Evolutionary conservation across 768 basidiomycete species (phyloP), one percentile per base, ranked within the genome.

Genomic region (Leucocoprinus sp.): DNA sequence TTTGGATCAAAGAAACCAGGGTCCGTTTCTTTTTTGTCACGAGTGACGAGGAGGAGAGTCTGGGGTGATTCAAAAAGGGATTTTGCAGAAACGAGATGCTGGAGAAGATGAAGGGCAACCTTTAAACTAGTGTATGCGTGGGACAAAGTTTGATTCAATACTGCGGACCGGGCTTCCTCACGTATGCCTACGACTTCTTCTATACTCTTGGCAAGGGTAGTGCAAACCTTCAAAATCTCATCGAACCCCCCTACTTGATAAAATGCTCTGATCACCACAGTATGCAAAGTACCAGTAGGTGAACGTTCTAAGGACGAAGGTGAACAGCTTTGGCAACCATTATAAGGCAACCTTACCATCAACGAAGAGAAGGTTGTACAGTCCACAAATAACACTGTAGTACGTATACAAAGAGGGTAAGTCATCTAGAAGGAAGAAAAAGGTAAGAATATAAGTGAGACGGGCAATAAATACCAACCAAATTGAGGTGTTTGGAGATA

Each of bases 51-150:
- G 24, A 86, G 63, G 3, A 72, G 59, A 0, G 91, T 93, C 63
- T 98, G 93, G 2, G 80, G 74, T 5, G 90, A 87, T 48, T 97
- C 93, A 44, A 92, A 74, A 19, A 95, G 68, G 9, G 86, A 75
- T 54, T 87, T 87, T 21, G 88, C 76, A 1, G 85, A 82, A 19
- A 91, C 71, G 35, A 98, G 68, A 8, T 84, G 77, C 48, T 78
- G 72, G 33, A 97, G 65, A 34, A 95, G 69, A 52, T 85, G 79
- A 28, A 95, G 68, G 0, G 82, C 81, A 34, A 91, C 80, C 62
- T 91, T 92, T 41, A 93, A 62, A 5, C 84, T 89, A 35, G 82
- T 78, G 43, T 83, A 88, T 1, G 87, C 87, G 55, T 88, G 82
- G 3, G 78, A 67, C 34, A 91, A 70, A 48, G 83, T 80, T 50